Evolutionary conservation across 2,329 filamentous ascomycete genomes (phyloP), one percentile per base, ranked within the genome.

Genomic region (Claviceps capensis): DNA sequence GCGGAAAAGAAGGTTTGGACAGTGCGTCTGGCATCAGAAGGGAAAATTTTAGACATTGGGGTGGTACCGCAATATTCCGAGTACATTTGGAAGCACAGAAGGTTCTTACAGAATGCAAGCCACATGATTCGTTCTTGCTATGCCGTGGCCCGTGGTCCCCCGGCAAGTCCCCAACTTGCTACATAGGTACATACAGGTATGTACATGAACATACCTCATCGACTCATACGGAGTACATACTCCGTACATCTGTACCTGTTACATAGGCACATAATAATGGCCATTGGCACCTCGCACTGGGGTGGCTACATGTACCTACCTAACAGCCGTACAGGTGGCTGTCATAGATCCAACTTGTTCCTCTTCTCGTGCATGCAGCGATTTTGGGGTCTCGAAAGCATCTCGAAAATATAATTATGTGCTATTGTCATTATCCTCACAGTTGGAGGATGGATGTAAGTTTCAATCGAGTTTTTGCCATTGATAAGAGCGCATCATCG

Each of bases 51-150:
- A 53, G 55, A 61, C 57, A 56, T 34, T 9, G 54, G 55, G 51
- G 49, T 55, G 51, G 55, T 53, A 58, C 58, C 58, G 59, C 59
- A 62, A 60, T 61, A 60, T 55, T 55, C 62, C 61, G 59, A 60
- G 56, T 58, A 46, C 19, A 19, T 48, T 55, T 55, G 58, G 58
- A 54, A 53, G 45, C 49, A 51, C 36, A 26, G 34, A 14, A 52
- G 41, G 46, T 54, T 53, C 52, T 23, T 30, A 5, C 13, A 36
- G 19, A 49, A 44, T 54, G 51, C 42, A n/a, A 26, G 19, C 17
- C 38, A 34, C 17, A 48, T 49, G 23, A 41, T 50, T 40, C 30
- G 11, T 52, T 51, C 44, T 37, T n/a, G 41, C 42, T n/a, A 30
- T 37, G 49, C 36, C 49, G 41, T 44, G 30, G 47, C 22, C 36